phyloP scores from a whole-genome alignment of 73 alveolate species.

The Paramecium octaurelia region DNA sequence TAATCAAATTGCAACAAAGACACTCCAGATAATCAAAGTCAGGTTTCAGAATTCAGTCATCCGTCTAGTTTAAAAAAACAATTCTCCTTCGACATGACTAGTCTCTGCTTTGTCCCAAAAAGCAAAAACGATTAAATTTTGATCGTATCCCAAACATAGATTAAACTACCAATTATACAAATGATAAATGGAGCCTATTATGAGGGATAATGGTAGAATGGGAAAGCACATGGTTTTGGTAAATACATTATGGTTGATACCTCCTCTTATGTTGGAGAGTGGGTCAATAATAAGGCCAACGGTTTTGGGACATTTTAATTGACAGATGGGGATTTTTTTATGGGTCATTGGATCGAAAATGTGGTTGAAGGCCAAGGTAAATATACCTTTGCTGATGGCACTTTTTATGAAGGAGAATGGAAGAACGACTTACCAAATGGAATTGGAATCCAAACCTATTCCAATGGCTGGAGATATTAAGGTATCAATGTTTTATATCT shows the following conservation, averaged over 20 bases:
- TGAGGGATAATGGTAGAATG: constrained; percentile 35
- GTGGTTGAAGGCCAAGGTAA: constrained; percentile 59
- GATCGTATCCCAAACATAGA: neutral
- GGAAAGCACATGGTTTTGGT: constrained; percentile 18
- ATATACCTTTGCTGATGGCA: constrained; percentile 81
- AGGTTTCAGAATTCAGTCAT: neutral
- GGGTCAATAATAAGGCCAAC: constrained; percentile 31
- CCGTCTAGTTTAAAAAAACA: neutral
- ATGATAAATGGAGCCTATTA: constrained; percentile 21
- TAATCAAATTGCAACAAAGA: neutral
- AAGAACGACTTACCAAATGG: constrained; percentile 84
- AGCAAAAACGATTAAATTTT: neutral
- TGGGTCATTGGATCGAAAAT: constrained; percentile 68
- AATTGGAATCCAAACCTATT: constrained; percentile 76
- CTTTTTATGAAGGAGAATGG: constrained; percentile 92
- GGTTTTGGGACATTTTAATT: constrained; percentile 79
- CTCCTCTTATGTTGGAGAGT: constrained; percentile 9
- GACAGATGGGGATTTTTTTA: constrained; percentile 72
- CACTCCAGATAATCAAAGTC: neutral
- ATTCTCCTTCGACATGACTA: neutral
- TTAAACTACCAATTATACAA: neutral
- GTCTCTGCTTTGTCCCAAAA: neutral
- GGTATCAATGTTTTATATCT: constrained; percentile 43
- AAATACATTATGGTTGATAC: neutral
- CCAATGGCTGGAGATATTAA: constrained; percentile 81